A percentile compares a stretch with the other conserved stretches of the same genome.
These are phyloP conservation scores for Penicillium tannophilum DNA, from an alignment of 495 filamentous ascomycete genomes.

Conservation along the genomic window DNA sequence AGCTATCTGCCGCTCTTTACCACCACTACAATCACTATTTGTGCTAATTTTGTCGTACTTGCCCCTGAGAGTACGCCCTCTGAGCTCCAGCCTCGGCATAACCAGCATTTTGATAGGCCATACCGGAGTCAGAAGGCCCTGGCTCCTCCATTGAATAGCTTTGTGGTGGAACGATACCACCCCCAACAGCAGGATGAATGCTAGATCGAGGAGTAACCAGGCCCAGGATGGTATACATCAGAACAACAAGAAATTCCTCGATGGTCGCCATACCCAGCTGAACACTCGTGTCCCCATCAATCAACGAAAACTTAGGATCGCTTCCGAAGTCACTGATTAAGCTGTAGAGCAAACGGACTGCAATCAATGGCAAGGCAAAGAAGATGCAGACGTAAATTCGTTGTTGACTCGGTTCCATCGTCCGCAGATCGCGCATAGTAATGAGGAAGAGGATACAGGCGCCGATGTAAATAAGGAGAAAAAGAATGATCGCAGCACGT, in stretches of 20 bases:
- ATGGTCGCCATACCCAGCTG: conserved; percentile 22
- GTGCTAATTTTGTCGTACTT: background rate
- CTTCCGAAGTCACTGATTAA: conserved; percentile 18
- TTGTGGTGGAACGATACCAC: background rate
- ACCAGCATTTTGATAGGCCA: background rate
- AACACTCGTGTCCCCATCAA: conserved; percentile 11
- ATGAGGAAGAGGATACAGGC: conserved; percentile 13
- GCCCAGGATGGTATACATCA: conserved; percentile 21
- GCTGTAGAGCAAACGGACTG: conserved; percentile 17
- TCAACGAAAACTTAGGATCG: conserved; percentile 14
- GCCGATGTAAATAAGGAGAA: conserved; percentile 12
- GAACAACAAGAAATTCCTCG: conserved; percentile 23
- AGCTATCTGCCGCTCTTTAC: background rate
- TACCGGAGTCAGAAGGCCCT: background rate
- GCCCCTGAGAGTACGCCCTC: background rate
- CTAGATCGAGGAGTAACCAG: conserved; percentile 10
- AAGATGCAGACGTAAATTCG: conserved; percentile 14
- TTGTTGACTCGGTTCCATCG: conserved; percentile 16
- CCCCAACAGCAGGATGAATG: conserved; percentile 5
- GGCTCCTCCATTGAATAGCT: background rate
- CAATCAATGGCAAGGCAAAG: conserved; percentile 18
- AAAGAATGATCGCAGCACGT: conserved; percentile 17
- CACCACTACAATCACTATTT: background rate
- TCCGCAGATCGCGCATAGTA: conserved; percentile 7
- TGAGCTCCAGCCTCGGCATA: conserved; percentile 11